phyloP scores from a whole-genome alignment of 345 rosid genomes.

The Hirschfeldia incana region DNA sequence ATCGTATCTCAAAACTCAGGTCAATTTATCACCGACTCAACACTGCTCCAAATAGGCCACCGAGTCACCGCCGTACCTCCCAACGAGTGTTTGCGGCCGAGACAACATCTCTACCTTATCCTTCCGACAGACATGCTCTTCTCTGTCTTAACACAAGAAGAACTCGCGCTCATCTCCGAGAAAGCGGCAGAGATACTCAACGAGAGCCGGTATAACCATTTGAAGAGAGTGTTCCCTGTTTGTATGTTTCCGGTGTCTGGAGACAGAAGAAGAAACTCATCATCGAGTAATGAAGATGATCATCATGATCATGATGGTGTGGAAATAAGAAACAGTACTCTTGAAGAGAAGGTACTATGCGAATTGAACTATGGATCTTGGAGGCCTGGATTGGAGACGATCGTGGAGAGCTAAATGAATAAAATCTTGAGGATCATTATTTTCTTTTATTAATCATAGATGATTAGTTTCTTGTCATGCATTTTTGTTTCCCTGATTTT shows the following conservation, averaged over 20 bases:
- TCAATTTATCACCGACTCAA: slow-evolving; percentile 35
- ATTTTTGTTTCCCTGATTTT: not conserved
- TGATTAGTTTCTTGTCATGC: not conserved
- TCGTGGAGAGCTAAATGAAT: slow-evolving; percentile 36
- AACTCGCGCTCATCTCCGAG: slow-evolving; percentile 34
- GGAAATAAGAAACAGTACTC: slow-evolving; percentile 22
- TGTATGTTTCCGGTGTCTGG: slow-evolving; percentile 29
- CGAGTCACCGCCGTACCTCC: slow-evolving; percentile 32
- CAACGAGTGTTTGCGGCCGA: slow-evolving; percentile 26
- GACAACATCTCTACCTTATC: slow-evolving; percentile 35
- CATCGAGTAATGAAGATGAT: slow-evolving; percentile 8
- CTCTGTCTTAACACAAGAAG: slow-evolving; percentile 43
- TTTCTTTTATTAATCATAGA: not conserved
- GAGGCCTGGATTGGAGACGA: slow-evolving; percentile 42
- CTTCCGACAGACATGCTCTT: slow-evolving; percentile 40
- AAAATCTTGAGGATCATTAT: slow-evolving; percentile 5
- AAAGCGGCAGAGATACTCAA: slow-evolving; percentile 36
- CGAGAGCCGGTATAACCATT: slow-evolving; percentile 33
- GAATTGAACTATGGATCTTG: slow-evolving; percentile 37
- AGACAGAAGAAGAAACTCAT: slow-evolving; percentile 31
- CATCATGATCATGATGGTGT: slow-evolving; percentile 19
- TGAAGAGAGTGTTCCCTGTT: slow-evolving; percentile 41
- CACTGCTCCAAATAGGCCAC: slow-evolving; percentile 33
- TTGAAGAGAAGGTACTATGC: slow-evolving; percentile 31
- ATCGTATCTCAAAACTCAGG: slow-evolving; percentile 30